These are phyloP conservation scores for Leishmania arabica DNA, from an alignment of 208 protist species.

Conservation along the genomic window DNA sequence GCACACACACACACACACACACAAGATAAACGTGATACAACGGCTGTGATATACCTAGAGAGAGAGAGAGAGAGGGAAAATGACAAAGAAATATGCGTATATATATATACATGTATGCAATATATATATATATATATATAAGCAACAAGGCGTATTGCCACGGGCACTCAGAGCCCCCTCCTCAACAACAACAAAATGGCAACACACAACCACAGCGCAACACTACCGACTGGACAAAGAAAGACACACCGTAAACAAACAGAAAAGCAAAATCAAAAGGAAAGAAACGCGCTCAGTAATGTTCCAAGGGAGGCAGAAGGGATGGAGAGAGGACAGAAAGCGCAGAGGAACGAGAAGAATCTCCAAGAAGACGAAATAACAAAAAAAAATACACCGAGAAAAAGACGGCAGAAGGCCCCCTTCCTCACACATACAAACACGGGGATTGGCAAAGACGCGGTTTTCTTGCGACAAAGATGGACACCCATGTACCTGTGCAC, in stretches of 20 bases:
- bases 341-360: not conserved
- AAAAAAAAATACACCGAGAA: too few species aligned
- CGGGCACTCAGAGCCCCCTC: too few species aligned
- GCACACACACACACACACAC: too few species aligned
- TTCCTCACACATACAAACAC: too few species aligned
- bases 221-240: not conserved
- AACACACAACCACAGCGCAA: not conserved
- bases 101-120: not conserved
- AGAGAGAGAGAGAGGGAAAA: not conserved
- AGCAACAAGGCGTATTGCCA: too few species aligned
- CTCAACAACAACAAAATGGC: not conserved
- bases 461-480: too few species aligned
- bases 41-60: too few species aligned
- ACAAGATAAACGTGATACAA: too few species aligned
- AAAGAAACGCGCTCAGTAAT: not conserved
- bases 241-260: not conserved
- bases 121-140: not conserved
- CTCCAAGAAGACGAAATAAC: too few species aligned
- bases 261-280: not conserved
- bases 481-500: too few species aligned
- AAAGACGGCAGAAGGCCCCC: too few species aligned
- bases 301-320: not conserved
- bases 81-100: not conserved
- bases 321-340: not conserved
- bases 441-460: too few species aligned